Evolutionary conservation across 371 early-diverging fungal genomes (phyloP).

Genomic region (Ordospora colligata): DNA sequence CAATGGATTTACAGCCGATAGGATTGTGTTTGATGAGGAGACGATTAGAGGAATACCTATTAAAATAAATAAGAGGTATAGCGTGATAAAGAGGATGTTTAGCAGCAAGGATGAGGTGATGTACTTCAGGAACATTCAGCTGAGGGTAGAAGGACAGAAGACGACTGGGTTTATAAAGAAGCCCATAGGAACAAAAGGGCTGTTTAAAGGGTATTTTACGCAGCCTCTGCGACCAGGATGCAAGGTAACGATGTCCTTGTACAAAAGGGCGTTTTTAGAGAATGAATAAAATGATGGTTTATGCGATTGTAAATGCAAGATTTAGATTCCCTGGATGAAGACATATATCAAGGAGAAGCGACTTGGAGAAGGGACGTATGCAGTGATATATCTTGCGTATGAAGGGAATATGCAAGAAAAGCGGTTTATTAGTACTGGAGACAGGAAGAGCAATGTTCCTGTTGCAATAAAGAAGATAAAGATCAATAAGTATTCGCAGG

Average conservation of each 20-base stretch:
- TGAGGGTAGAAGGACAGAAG: constrained; percentile 42
- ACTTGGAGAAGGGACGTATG: constrained; percentile 68
- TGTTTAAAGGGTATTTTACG: constrained; percentile 59
- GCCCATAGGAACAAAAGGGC: constrained; percentile 58
- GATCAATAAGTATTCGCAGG: constrained; percentile 45
- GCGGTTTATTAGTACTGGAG: constrained; percentile 81
- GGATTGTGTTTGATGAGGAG: constrained; percentile 48
- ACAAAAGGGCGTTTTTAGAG: constrained; percentile 56
- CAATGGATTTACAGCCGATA: constrained; percentile 37
- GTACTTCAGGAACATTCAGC: constrained; percentile 53
- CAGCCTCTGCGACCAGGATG: constrained; percentile 55
- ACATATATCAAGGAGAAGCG: constrained; percentile 51
- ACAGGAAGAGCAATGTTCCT: constrained; percentile 64
- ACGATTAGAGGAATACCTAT: constrained; percentile 49
- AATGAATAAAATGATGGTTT: not conserved
- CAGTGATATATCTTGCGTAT: constrained; percentile 66
- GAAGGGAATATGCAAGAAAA: constrained; percentile 62
- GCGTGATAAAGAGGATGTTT: constrained; percentile 58
- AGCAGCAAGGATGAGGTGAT: constrained; percentile 55
- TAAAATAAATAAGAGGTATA: constrained; percentile 52
- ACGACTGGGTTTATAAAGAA: constrained; percentile 55
- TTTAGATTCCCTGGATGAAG: constrained; percentile 25
- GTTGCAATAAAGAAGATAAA: constrained; percentile 62
- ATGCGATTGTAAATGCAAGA: not conserved
- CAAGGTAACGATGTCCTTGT: constrained; percentile 53